Evolutionary conservation across 495 filamentous ascomycete genomes (phyloP).

Genomic region (Xylaria bambusicola): DNA sequence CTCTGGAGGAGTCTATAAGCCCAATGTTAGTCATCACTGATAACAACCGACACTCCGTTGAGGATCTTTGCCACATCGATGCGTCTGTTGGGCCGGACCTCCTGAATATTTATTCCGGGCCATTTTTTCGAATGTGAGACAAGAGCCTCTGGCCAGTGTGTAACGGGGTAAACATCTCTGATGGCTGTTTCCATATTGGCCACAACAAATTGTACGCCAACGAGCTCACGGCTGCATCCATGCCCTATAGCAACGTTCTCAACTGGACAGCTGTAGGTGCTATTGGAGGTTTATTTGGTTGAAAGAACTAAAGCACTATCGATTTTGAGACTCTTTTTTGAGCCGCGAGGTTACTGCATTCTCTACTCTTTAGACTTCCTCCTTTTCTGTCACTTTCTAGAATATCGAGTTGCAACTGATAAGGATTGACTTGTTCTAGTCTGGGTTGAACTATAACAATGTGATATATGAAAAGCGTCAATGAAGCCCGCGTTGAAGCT

Average conservation of each 20-base stretch:
- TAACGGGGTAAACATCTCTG: background rate
- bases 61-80: background rate
- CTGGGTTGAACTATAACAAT: no score
- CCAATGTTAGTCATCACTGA: background rate
- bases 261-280: constrained; percentile 30
- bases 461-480: no score
- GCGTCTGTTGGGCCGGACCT: background rate
- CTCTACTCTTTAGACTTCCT: no score
- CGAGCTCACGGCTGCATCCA: constrained; percentile 15
- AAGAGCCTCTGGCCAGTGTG: background rate
- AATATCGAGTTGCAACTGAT: no score
- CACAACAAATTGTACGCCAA: constrained; percentile 16
- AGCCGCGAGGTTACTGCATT: no score
- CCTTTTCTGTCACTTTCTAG: no score
- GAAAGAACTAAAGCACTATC: no score
- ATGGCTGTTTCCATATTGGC: constrained; percentile 26
- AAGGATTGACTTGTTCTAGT: no score
- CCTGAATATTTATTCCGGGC: background rate
- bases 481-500: no score
- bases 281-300: no score
- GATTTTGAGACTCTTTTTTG: no score
- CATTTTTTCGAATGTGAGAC: background rate
- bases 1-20: no score
- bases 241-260: constrained; percentile 20
- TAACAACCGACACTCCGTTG: background rate